Evolutionary conservation across 1,139 yeast genomes (phyloP).

Genomic region (Suhomyces taliae): DNA sequence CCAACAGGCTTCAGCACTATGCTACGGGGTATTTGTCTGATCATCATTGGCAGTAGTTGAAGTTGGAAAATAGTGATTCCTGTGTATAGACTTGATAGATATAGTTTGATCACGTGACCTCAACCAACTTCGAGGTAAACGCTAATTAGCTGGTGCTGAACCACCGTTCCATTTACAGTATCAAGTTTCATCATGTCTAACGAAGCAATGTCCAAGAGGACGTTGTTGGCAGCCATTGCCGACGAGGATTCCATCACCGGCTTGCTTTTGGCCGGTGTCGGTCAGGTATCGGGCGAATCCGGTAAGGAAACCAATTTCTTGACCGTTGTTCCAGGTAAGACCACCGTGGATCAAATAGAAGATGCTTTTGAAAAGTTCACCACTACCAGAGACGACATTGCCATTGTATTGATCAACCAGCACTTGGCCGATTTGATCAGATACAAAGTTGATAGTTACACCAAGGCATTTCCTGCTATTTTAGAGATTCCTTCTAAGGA

Average conservation of each 20-base stretch:
- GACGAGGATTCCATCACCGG: slow-evolving; percentile 99
- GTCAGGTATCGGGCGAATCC: slow-evolving; percentile 69
- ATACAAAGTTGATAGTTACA: slow-evolving; percentile 74
- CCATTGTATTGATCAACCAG: slow-evolving; percentile 88
- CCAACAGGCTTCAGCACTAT: neutral
- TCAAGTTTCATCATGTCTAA: slow-evolving; percentile 9
- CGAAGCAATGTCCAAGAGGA: slow-evolving; percentile 61
- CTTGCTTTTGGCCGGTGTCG: slow-evolving; percentile 90
- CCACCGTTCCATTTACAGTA: too few relatives aligned
- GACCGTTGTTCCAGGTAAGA: slow-evolving; percentile 77
- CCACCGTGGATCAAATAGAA: slow-evolving; percentile 74
- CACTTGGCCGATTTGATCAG: slow-evolving; percentile 93
- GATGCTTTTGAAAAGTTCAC: slow-evolving; percentile 77
- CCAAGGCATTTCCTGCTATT: slow-evolving; percentile 94
- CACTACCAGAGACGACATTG: slow-evolving; percentile 79
- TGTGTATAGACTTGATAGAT: neutral
- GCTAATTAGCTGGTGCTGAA: too few relatives aligned
- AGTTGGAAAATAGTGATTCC: neutral
- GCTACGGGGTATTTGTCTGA: neutral
- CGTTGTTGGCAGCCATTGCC: slow-evolving; percentile 87
- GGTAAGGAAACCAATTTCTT: slow-evolving; percentile 78
- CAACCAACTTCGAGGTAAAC: too few relatives aligned
- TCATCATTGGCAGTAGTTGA: neutral
- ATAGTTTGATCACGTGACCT: neutral
- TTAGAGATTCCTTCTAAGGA: slow-evolving; percentile 97